Percentiles rank a stretch among this genome's conserved stretches.
phyloP scores from a whole-genome alignment of 1,284 basidiomycete genomes.

The Malassezia japonica region DNA sequence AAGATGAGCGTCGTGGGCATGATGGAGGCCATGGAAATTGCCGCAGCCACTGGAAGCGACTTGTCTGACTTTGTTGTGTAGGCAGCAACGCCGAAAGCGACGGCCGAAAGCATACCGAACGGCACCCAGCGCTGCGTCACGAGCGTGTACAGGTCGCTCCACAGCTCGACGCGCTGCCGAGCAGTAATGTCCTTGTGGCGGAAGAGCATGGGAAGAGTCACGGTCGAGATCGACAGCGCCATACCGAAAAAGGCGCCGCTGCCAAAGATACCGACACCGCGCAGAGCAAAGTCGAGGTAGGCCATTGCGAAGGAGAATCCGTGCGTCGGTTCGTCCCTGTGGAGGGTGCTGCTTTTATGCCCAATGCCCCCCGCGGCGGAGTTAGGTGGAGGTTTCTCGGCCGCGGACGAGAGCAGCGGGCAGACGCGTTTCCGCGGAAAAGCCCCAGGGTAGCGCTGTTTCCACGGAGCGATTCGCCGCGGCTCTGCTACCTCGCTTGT shows the following conservation, averaged over 20 bases:
- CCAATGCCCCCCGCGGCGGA: too few species aligned
- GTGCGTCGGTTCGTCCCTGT: too few species aligned
- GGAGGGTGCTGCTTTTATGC: too few species aligned
- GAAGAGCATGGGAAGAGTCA: background rate
- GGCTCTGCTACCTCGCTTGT: too few species aligned
- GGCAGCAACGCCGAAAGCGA: background rate
- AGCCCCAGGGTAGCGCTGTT: too few species aligned
- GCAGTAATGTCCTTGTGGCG: background rate
- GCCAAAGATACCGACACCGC: background rate
- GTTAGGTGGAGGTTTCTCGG: too few species aligned
- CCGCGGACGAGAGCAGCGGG: too few species aligned
- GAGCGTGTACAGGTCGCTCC: background rate
- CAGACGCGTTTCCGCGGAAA: too few species aligned
- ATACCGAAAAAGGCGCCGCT: background rate
- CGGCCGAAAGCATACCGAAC: background rate
- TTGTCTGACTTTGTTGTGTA: background rate
- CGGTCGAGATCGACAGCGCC: background rate
- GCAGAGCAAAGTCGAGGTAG: background rate
- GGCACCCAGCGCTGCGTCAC: background rate
- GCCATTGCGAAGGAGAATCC: too few species aligned
- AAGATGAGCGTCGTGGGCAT: background rate
- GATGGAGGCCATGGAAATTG: background rate
- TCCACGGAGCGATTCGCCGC: too few species aligned
- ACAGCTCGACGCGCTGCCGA: background rate
- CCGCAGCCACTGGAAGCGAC: background rate